Base-by-base conservation (phyloP, 805 yeast species). In the Candida peoriensis region DNA sequence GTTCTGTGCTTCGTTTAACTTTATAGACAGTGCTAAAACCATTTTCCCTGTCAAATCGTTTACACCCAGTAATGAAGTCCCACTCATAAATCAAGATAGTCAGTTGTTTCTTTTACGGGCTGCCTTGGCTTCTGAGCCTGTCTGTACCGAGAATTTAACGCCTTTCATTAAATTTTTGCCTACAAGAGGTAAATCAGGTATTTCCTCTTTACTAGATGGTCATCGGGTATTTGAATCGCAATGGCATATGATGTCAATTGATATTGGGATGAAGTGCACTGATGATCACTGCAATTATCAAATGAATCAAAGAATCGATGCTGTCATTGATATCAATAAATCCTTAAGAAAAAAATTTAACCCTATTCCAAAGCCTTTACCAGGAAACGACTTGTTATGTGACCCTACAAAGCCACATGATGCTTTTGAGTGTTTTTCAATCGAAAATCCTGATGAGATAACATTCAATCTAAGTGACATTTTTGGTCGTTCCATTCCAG, bases 91-190 rank as follows among this genome's bases (percentile, higher is more conserved):
- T 33, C 32, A 44, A 20, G 32, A 38, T 2, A 70, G 73, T 37
- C 54, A 66, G 5, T 52, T 78, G 18, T 83, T 66, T 48, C 59
- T 81, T 15, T 54, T 89, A 43, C 70, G 95, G 41, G 95, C 96
- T 6, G 84, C 96, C 0, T 70, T 93, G 32, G 96, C 98, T 1
- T 76, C 90, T 42, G 98, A 93, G 54, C 96, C 97, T 0, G 79
- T 93, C 13, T 93, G 98, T 60, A 93, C 98, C 0, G 98, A 93
- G 57, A 93, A 93, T 60, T 68, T 93, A 53, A 90, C 98, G 0
- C 97, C 98, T 0, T 87, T 90, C 47, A 58, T 93, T 42, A 89
- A 88, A 54, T 65, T 93, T 41, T 68, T 93, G 20, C 97, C 98
- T 4, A 84, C 97, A 9, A 81, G 86, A 53, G 97, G 96, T 2